Conservation (phyloP, 768 basidiomycete species). For the Naganishia onofrii region DNA sequence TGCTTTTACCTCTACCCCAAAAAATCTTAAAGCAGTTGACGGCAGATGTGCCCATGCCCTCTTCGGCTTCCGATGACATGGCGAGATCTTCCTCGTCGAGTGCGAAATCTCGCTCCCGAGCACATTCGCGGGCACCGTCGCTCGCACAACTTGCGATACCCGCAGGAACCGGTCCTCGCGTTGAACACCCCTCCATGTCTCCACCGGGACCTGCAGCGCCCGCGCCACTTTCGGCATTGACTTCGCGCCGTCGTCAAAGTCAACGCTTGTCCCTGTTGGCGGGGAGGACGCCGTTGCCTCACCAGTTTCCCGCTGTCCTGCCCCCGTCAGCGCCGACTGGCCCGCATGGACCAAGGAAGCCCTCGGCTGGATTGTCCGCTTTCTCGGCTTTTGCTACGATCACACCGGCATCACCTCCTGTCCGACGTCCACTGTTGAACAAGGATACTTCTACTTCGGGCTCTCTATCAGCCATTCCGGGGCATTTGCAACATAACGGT, state of each 20-base stretch:
- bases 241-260: conserved; percentile 38
- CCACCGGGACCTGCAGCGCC: background rate
- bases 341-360: conserved; percentile 28
- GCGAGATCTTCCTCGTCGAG: background rate
- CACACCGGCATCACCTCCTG: conserved; percentile 20
- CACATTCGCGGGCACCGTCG: conserved; percentile 26
- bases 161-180: background rate
- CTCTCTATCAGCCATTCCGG: conserved; percentile 25
- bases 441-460: conserved; percentile 12
- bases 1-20: conserved; percentile 3
- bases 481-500: conserved; percentile 26
- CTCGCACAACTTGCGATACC: background rate
- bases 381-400: conserved; percentile 41
- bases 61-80: background rate
- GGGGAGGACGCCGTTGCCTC: conserved; percentile 47
- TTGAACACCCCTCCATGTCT: background rate
- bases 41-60: background rate
- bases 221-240: conserved; percentile 33
- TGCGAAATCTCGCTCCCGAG: conserved; percentile 12
- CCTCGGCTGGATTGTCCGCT: conserved; percentile 38
- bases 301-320: conserved; percentile 46
- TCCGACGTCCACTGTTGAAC: conserved; percentile 1
- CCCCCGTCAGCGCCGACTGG: conserved; percentile 38
- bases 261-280: conserved; percentile 46
- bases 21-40: background rate